Percentiles rank a stretch among this genome's conserved stretches.
Evolutionary conservation across 208 protist genomes (phyloP).

Genomic region (Trypanosoma lewisi): DNA sequence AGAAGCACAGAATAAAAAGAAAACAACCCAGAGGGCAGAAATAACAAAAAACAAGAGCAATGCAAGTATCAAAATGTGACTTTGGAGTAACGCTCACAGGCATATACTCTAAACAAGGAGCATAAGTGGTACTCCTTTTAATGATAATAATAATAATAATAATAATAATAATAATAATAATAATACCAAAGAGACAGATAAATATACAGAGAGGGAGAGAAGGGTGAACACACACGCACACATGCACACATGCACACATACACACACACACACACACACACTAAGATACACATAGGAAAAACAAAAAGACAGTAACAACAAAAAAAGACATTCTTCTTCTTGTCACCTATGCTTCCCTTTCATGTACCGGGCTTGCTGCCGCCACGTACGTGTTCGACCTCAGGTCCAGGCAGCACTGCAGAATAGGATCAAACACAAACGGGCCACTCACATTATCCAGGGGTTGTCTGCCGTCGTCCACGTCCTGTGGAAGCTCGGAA

Average conservation of each 20-base stretch:
- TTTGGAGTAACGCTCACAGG: too few relatives aligned
- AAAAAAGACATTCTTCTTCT: too few relatives aligned
- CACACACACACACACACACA: too few relatives aligned
- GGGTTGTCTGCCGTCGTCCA: not conserved
- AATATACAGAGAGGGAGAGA: too few relatives aligned
- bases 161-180: constrained; percentile 10
- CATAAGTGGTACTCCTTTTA: too few relatives aligned
- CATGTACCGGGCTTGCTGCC: not conserved
- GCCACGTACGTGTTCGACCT: constrained; percentile 43
- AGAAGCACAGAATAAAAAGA: constrained; percentile 24
- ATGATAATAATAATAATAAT: constrained; percentile 18
- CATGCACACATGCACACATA: too few relatives aligned
- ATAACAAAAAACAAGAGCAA: too few relatives aligned
- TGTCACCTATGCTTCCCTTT: not conserved
- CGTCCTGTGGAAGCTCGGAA: not conserved
- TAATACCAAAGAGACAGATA: too few relatives aligned
- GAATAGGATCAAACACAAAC: constrained; percentile 72
- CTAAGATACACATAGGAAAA: constrained; percentile 4
- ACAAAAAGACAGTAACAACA: constrained; percentile 1
- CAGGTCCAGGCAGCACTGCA: constrained; percentile 70
- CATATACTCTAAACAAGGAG: too few relatives aligned
- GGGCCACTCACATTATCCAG: constrained; percentile 7
- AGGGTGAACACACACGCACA: constrained; percentile 8
- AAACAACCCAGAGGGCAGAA: not conserved
- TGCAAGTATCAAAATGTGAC: too few relatives aligned